These are phyloP conservation scores for Coffea eugenioides DNA, from an alignment of 257 asterid genomes.

Conservation along the genomic window DNA sequence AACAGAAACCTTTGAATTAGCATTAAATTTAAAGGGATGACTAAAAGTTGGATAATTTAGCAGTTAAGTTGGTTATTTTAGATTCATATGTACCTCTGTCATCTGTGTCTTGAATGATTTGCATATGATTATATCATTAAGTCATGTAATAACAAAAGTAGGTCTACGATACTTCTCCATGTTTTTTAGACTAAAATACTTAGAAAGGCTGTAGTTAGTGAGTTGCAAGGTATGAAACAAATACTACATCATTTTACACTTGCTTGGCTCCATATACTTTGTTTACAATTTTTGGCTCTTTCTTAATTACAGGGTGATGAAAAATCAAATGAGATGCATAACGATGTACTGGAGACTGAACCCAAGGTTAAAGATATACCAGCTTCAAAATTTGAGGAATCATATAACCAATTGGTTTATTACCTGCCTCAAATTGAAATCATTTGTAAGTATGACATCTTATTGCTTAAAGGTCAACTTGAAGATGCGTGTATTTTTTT, in stretches of 20 bases:
- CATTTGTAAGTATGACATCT: conserved; percentile 54
- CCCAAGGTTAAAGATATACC: conserved; percentile 44
- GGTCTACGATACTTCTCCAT: background rate
- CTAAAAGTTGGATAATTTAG: background rate
- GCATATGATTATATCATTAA: background rate
- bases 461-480: conserved; percentile 16
- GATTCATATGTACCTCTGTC: background rate
- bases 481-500: background rate
- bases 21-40: background rate
- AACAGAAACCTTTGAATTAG: background rate
- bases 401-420: conserved; percentile 37
- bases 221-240: background rate
- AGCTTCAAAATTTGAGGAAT: conserved; percentile 37
- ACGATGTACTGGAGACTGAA: conserved; percentile 40
- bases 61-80: background rate
- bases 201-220: background rate
- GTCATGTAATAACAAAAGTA: background rate
- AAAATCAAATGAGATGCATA: conserved; percentile 37
- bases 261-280: background rate
- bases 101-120: background rate
- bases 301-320: conserved; percentile 55
- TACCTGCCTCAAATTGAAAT: conserved; percentile 57
- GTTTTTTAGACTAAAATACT: too few relatives aligned
- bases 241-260: background rate
- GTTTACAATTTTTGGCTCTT: background rate